A percentile compares a stretch with the other conserved stretches of the same genome.
These are phyloP conservation scores for Chrysoporthe cubensis DNA, from an alignment of 2,329 filamentous ascomycete genomes.

Conservation along the genomic window DNA sequence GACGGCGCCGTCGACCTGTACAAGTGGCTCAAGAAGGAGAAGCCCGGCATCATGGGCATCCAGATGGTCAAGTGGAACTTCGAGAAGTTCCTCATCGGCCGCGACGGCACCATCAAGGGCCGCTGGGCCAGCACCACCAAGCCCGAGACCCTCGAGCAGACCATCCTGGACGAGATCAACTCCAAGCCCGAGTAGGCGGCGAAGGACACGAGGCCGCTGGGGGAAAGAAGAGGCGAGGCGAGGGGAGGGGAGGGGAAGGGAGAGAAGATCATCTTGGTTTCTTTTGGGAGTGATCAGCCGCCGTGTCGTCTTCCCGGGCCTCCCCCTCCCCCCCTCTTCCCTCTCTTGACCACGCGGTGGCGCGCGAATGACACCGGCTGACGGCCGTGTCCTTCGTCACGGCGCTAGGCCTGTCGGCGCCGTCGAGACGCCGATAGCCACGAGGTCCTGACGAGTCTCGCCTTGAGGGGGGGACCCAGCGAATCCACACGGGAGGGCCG, in stretches of 20 bases:
- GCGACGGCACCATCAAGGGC: slow-evolving; percentile 82
- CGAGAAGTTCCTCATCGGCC: slow-evolving; percentile 92
- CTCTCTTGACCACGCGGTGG: slow-evolving; percentile 8
- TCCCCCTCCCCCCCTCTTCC: no score
- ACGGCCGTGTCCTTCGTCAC: slow-evolving; percentile 6
- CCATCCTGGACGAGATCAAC: slow-evolving; percentile 75
- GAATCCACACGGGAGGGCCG: neutral
- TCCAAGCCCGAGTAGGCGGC: slow-evolving; percentile 46
- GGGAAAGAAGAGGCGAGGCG: neutral
- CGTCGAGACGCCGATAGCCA: slow-evolving; percentile 16
- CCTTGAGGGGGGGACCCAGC: neutral
- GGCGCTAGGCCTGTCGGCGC: slow-evolving; percentile 19
- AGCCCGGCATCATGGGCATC: slow-evolving; percentile 83
- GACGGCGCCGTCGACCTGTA: slow-evolving; percentile 77
- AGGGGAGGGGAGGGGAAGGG: neutral
- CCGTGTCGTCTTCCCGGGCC: neutral
- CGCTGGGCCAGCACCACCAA: slow-evolving; percentile 89
- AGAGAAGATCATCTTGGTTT: neutral
- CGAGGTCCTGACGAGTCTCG: slow-evolving; percentile 20
- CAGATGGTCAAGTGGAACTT: slow-evolving; percentile 99
- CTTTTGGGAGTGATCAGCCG: neutral
- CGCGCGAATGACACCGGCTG: slow-evolving; percentile 18
- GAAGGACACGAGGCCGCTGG: no score
- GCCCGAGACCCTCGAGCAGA: slow-evolving; percentile 77
- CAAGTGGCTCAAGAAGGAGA: slow-evolving; percentile 73